A percentile compares a stretch with the other conserved stretches of the same genome.
Evolutionary conservation across 805 yeast species (phyloP).

Genomic region (Blastobotrys terrestris): DNA sequence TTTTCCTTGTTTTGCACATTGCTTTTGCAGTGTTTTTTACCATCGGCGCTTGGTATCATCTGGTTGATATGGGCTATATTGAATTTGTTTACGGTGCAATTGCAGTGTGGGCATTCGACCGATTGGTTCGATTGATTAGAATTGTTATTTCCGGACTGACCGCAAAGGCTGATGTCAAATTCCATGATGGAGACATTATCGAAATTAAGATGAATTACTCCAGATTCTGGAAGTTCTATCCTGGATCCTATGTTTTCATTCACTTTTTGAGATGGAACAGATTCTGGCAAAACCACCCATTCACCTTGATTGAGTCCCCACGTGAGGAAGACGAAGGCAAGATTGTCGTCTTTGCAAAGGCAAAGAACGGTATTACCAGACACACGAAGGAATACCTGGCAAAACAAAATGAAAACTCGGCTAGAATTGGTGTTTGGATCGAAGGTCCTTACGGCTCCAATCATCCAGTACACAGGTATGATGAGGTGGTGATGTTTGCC

Average conservation of each 20-base stretch:
- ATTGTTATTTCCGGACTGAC: slow-evolving; percentile 49
- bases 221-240: slow-evolving; percentile 40
- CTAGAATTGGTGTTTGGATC: slow-evolving; percentile 24
- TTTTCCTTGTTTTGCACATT: slow-evolving; percentile 54
- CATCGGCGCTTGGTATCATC: slow-evolving; percentile 54
- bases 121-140: slow-evolving; percentile 50
- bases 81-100: slow-evolving; percentile 48
- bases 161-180: slow-evolving; percentile 22
- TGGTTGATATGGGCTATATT: slow-evolving; percentile 39
- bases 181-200: slow-evolving; percentile 16
- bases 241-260: slow-evolving; percentile 54
- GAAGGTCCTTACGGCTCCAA: slow-evolving; percentile 73
- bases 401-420: slow-evolving; percentile 1
- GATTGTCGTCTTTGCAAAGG: slow-evolving; percentile 13
- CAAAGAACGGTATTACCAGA: slow-evolving; percentile 17
- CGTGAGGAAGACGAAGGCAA: slow-evolving; percentile 12
- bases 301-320: slow-evolving; percentile 37
- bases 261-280: slow-evolving; percentile 46
- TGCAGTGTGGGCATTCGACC: slow-evolving; percentile 67
- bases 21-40: slow-evolving; percentile 48
- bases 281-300: slow-evolving; percentile 73
- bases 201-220: slow-evolving; percentile 35
- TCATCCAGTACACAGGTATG: slow-evolving; percentile 45
- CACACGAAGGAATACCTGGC: slow-evolving; percentile 9
- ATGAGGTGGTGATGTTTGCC: slow-evolving; percentile 54